Evolutionary conservation across 1,284 basidiomycete species (phyloP).

Genomic region (Rhodotorula sp.): DNA sequence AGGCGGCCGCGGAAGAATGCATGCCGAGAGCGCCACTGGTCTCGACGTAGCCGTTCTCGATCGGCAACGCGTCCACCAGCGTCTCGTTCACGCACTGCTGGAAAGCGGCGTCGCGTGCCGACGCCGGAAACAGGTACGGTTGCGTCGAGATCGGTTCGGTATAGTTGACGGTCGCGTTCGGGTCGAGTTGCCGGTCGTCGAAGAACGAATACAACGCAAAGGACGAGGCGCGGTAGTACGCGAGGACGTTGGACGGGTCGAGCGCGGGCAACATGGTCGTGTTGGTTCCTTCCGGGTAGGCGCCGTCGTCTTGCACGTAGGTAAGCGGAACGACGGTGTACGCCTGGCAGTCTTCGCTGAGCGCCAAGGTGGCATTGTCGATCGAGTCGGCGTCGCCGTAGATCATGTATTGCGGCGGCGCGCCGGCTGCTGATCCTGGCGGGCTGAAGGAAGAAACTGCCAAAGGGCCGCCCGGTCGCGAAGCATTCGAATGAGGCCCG

Average conservation of each 20-base stretch:
- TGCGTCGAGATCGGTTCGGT: constrained; percentile 2
- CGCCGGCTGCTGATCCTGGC: neutral
- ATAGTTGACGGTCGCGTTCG: constrained; percentile 17
- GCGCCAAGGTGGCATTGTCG: constrained; percentile 2
- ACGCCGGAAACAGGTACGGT: constrained; percentile 5
- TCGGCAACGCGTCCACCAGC: constrained; percentile 15
- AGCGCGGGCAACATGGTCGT: constrained; percentile 13
- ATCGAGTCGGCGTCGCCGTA: constrained; percentile 25
- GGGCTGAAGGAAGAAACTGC: constrained; percentile 8
- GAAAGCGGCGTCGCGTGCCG: constrained; percentile 7
- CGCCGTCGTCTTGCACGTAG: neutral
- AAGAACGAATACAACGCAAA: constrained; percentile 28
- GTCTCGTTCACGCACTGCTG: constrained; percentile 22
- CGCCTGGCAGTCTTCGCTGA: constrained; percentile 6
- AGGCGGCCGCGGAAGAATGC: neutral
- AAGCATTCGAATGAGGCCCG: constrained; percentile 13
- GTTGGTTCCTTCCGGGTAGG: constrained; percentile 5
- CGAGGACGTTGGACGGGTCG: constrained; percentile 5
- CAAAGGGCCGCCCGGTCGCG: constrained; percentile 17
- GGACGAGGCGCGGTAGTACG: constrained; percentile 24
- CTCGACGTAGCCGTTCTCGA: constrained; percentile 13
- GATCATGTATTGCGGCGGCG: constrained; percentile 24
- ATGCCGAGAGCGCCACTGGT: neutral
- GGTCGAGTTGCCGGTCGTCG: neutral
- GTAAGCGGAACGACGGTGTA: constrained; percentile 6